Evolutionary conservation across 192 early-diverging fungal species (phyloP).

Genomic region (Rhizoclosmatium globosum): DNA sequence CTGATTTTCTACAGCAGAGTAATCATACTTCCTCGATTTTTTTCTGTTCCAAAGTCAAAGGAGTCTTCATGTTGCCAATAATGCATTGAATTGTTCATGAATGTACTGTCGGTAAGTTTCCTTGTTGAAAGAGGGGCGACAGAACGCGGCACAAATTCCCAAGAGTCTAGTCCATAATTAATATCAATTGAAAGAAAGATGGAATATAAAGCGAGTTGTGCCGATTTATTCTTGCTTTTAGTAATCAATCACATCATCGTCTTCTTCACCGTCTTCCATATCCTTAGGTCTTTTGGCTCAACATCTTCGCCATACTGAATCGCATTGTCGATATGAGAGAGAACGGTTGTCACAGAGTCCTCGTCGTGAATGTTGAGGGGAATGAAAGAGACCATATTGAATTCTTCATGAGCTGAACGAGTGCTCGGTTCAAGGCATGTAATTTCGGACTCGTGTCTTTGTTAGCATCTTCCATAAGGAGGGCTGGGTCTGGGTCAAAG

Average conservation of each 20-base stretch:
- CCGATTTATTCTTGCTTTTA: neutral
- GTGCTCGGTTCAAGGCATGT: conserved; percentile 85
- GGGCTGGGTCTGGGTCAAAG: conserved; percentile 88
- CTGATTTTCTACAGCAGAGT: too few relatives aligned
- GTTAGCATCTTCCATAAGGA: conserved; percentile 87
- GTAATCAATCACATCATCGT: conserved; percentile 5
- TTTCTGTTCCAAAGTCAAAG: too few relatives aligned
- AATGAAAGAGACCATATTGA: conserved; percentile 95
- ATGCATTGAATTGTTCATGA: too few relatives aligned
- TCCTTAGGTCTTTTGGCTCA: conserved; percentile 87
- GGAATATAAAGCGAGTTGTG: too few relatives aligned
- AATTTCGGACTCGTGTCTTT: conserved; percentile 75
- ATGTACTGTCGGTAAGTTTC: too few relatives aligned
- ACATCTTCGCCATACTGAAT: conserved; percentile 98
- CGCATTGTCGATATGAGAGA: conserved; percentile 92
- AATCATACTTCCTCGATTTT: too few relatives aligned
- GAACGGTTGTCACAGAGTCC: conserved; percentile 85
- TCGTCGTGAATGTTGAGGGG: conserved; percentile 95
- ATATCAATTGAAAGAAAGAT: too few relatives aligned
- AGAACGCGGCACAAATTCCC: too few relatives aligned
- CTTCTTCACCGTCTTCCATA: conserved; percentile 23
- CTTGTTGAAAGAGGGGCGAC: too few relatives aligned
- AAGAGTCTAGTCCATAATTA: too few relatives aligned
- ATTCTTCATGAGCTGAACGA: conserved; percentile 95
- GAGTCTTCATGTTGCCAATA: too few relatives aligned